These are phyloP conservation scores for Saturnispora sekii DNA, from an alignment of 805 yeast genomes.

Conservation along the genomic window DNA sequence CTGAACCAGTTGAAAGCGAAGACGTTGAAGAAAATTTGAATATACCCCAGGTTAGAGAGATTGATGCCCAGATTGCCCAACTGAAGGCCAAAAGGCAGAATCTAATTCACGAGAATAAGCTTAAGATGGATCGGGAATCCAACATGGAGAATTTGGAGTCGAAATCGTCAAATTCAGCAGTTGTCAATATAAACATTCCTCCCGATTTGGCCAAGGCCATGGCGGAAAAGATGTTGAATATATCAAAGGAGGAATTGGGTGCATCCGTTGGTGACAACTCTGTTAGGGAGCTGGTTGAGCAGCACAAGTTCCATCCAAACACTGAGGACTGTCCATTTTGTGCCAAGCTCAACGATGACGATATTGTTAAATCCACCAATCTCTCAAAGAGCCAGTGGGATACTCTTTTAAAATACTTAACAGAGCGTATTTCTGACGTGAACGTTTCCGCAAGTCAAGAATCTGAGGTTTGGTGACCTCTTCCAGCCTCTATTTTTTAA, in stretches of 20 bases:
- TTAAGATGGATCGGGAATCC: not conserved
- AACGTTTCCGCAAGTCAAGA: not conserved
- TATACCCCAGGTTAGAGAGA: conserved; percentile 5
- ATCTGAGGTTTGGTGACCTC: conserved; percentile 1
- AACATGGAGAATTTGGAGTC: not conserved
- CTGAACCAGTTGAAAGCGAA: not conserved
- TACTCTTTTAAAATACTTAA: conserved; percentile 1
- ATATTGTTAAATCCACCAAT: not conserved
- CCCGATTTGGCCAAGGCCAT: conserved; percentile 4
- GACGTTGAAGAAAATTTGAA: not conserved
- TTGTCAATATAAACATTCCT: conserved; percentile 6
- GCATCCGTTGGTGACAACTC: not conserved
- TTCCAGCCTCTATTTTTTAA: not conserved
- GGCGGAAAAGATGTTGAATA: conserved; percentile 4
- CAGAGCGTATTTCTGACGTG: not conserved
- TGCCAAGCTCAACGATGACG: not conserved
- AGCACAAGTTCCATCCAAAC: conserved; percentile 3
- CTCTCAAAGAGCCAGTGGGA: conserved; percentile 3
- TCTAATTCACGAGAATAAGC: conserved; percentile 1
- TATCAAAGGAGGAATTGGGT: not conserved
- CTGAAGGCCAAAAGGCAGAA: conserved; percentile 7
- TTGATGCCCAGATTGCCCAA: conserved; percentile 8
- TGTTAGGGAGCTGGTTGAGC: not conserved
- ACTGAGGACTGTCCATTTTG: conserved; percentile 6
- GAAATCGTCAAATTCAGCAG: not conserved